phyloP scores from a whole-genome alignment of 176 grass and related monocot genomes.

The Oryza meridionalis region DNA sequence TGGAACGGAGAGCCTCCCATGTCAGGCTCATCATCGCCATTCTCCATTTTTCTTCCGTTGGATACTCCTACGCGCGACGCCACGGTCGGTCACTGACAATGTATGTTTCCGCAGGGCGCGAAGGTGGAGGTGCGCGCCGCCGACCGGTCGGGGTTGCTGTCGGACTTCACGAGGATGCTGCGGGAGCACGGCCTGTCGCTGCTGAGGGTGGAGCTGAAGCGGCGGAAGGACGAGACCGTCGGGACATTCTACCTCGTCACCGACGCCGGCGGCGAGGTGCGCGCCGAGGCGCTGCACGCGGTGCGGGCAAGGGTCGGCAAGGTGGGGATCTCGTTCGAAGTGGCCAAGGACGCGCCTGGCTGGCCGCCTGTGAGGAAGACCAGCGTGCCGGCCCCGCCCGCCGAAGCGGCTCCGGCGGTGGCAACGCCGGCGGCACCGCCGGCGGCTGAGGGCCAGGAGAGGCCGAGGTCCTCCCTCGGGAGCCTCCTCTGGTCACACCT shows the following conservation, averaged over 20 bases:
- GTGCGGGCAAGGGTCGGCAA: slow-evolving; percentile 42
- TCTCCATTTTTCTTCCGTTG: background rate
- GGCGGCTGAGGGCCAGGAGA: slow-evolving; percentile 25
- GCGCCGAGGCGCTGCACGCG: slow-evolving; percentile 44
- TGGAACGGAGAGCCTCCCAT: slow-evolving; percentile 61
- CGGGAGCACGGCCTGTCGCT: slow-evolving; percentile 65
- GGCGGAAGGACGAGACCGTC: slow-evolving; percentile 50
- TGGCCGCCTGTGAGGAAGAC: slow-evolving; percentile 49
- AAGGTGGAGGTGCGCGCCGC: slow-evolving; percentile 55
- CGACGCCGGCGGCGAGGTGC: slow-evolving; percentile 56
- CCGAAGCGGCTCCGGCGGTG: background rate
- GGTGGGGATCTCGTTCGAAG: slow-evolving; percentile 44
- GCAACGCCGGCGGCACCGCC: background rate
- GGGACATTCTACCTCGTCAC: slow-evolving; percentile 58
- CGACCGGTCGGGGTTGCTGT: slow-evolving; percentile 54
- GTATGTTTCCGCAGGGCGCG: slow-evolving; percentile 50
- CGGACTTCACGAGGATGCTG: slow-evolving; percentile 62
- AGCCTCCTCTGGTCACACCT: slow-evolving; percentile 55
- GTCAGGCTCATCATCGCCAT: slow-evolving; percentile 25
- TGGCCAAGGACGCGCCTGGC: slow-evolving; percentile 31
- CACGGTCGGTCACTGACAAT: background rate
- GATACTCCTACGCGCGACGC: background rate
- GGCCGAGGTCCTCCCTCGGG: slow-evolving; percentile 43
- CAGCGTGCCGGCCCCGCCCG: background rate
- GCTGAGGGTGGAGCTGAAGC: slow-evolving; percentile 44